Conservation (phyloP, 208 protist species). For the Crithidia sp. region DNA sequence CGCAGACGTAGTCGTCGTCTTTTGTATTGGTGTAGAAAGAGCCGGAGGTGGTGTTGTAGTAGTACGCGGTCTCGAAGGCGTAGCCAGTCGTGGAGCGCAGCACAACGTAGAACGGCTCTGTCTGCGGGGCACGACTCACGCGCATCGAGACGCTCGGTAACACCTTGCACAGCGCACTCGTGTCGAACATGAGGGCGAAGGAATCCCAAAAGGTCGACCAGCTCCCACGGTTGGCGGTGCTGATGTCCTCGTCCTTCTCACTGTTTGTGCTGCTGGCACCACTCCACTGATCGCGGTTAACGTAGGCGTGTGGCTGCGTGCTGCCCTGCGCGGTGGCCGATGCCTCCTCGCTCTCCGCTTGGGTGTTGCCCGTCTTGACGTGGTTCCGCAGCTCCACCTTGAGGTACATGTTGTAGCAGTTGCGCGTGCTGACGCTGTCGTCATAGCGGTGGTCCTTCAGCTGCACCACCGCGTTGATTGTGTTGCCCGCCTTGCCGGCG, state of each 20-base stretch:
- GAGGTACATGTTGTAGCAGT: slow-evolving; percentile 56
- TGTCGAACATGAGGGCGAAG: slow-evolving; percentile 64
- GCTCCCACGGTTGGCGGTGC: slow-evolving; percentile 3
- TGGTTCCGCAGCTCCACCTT: slow-evolving; percentile 42
- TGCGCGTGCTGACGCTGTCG: slow-evolving; percentile 22
- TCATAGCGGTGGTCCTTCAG: slow-evolving; percentile 56
- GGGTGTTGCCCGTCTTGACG: neutral
- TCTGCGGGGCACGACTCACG: slow-evolving; percentile 19
- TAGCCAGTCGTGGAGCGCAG: slow-evolving; percentile 23
- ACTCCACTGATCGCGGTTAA: slow-evolving; percentile 6
- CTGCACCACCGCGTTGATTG: slow-evolving; percentile 52
- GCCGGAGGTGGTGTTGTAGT: slow-evolving; percentile 13
- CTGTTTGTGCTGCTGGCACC: neutral
- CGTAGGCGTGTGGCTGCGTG: slow-evolving; percentile 4
- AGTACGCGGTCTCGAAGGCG: slow-evolving; percentile 7
- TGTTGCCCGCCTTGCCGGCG: slow-evolving; percentile 29
- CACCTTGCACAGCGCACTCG: slow-evolving; percentile 61
- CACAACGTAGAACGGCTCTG: slow-evolving; percentile 46
- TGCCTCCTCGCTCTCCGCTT: neutral
- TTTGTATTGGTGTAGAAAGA: slow-evolving; percentile 8
- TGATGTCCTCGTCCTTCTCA: slow-evolving; percentile 4
- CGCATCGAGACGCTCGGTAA: slow-evolving; percentile 63
- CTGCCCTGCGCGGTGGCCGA: slow-evolving; percentile 3
- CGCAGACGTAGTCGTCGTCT: slow-evolving; percentile 31
- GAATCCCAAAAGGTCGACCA: slow-evolving; percentile 56